Base-by-base conservation (phyloP, 2,329 filamentous ascomycete species). In the Aspergillus thermomutatus region DNA sequence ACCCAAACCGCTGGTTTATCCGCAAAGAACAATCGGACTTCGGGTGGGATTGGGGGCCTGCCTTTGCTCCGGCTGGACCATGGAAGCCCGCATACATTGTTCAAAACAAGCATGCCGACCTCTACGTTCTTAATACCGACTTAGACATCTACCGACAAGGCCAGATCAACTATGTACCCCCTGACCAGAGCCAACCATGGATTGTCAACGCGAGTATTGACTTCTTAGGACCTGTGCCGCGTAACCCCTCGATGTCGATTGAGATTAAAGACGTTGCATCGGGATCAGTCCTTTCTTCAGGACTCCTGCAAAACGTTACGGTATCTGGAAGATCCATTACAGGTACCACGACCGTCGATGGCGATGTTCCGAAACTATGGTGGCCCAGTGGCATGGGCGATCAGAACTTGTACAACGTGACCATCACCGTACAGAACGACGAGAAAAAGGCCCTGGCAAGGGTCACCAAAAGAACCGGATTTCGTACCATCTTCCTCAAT, bases 41-140 rank as follows among this genome's bases (percentile, higher is more conserved):
- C 66, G 85, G 85, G 1, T 87, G 84, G 85, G 84, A 86, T 58
- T 85, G 83, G 83, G 82, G 82, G 9, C 83, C 82, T 9, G 82
- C 81, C 0, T 85, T 87, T 65, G 77, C 79, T n/a, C 83, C 85
- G 0, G 81, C 82, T n/a, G 85, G 85, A 2, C 81, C 84, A 6
- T 88, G 84, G 85, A 77, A 82, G 59, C 80, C 83, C 45, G 83
- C 82, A 1, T 84, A 80, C 66, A 69, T 85, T 1, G 74, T 86
- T 11, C 82, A 86, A 60, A 72, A 85, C 7, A 65, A 69, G 3
- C 57, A 71, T 1, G 58, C 72, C 1, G 71, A 79, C 34, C 63
- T 82, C 2, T 77, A 83, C 59, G 69, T 82, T 9, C 62, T 82
- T 3, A 84, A 86, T 62, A 79, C 80, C 1, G 69, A 82, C n/a